Percentiles rank a stretch among this genome's conserved stretches.
These are phyloP conservation scores for Cydonia oblonga DNA, from an alignment of 331 rosid species.

Conservation along the genomic window DNA sequence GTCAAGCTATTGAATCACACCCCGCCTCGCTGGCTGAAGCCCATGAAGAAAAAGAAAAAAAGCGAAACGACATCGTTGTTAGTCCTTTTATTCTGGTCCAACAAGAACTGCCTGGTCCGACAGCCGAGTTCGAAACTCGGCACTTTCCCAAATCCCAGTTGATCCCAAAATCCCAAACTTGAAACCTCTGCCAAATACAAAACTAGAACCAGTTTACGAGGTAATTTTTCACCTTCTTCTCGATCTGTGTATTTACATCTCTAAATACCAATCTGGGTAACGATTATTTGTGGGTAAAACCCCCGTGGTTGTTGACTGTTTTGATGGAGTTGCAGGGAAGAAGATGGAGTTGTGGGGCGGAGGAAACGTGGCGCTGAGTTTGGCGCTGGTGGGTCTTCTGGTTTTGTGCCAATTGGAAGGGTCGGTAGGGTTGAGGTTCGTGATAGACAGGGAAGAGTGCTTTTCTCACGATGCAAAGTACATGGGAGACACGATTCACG, in stretches of 20 bases:
- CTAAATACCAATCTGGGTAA: not conserved
- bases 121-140: not conserved
- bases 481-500: slow-evolving; percentile 77
- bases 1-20: too few species aligned
- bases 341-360: slow-evolving; percentile 10
- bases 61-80: not conserved
- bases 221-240: not conserved
- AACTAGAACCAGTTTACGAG: not conserved
- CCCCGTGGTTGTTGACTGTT: too few species aligned
- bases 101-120: slow-evolving; percentile 2
- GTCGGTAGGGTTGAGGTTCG: slow-evolving; percentile 64
- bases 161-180: not conserved
- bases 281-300: not conserved
- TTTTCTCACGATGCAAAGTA: slow-evolving; percentile 71
- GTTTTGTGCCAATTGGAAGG: slow-evolving; percentile 25
- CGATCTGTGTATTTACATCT: not conserved
- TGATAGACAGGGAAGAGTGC: slow-evolving; percentile 75
- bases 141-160: not conserved
- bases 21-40: too few species aligned
- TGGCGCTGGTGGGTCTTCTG: slow-evolving; percentile 25
- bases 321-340: not conserved
- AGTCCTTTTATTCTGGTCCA: not conserved
- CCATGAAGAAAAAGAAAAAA: too few species aligned
- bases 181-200: not conserved
- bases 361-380: slow-evolving; percentile 8